phyloP scores from a whole-genome alignment of 2,329 filamentous ascomycete genomes.

The Monilinia fructigena region DNA sequence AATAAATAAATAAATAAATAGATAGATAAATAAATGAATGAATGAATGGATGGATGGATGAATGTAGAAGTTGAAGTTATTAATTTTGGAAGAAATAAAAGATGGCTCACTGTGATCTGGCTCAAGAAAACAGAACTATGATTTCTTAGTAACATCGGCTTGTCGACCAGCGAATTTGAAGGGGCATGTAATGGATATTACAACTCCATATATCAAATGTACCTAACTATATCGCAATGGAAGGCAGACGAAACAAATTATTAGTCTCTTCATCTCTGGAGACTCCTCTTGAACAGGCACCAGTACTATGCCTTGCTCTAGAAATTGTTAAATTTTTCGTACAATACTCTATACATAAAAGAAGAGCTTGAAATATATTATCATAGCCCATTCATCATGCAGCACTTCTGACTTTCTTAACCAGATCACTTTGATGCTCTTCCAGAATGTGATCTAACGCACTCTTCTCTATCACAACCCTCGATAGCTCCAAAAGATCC shows the following conservation, averaged over 20 bases:
- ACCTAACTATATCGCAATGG: neutral
- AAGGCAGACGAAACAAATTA: neutral
- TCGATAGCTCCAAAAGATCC: conserved; percentile 80
- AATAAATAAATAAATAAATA: no score
- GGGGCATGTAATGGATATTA: neutral
- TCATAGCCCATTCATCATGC: conserved; percentile 28
- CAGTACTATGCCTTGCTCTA: neutral
- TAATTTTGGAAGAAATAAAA: neutral
- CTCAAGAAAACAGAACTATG: neutral
- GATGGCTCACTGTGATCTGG: neutral
- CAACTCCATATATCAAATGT: neutral
- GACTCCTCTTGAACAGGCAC: conserved; percentile 1
- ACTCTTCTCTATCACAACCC: conserved; percentile 80
- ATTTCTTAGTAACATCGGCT: neutral
- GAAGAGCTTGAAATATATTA: conserved; percentile 15
- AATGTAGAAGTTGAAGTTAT: neutral
- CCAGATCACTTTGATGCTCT: conserved; percentile 67
- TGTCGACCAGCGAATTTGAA: neutral
- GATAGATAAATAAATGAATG: no score
- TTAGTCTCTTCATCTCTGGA: neutral
- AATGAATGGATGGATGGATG: neutral
- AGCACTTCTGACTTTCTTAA: conserved; percentile 31
- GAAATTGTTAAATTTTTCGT: conserved; percentile 21
- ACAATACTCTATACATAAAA: conserved; percentile 16
- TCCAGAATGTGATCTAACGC: conserved; percentile 75